These are phyloP conservation scores for Didymella pomorum DNA, from an alignment of 2,329 filamentous ascomycete genomes.

Conservation along the genomic window DNA sequence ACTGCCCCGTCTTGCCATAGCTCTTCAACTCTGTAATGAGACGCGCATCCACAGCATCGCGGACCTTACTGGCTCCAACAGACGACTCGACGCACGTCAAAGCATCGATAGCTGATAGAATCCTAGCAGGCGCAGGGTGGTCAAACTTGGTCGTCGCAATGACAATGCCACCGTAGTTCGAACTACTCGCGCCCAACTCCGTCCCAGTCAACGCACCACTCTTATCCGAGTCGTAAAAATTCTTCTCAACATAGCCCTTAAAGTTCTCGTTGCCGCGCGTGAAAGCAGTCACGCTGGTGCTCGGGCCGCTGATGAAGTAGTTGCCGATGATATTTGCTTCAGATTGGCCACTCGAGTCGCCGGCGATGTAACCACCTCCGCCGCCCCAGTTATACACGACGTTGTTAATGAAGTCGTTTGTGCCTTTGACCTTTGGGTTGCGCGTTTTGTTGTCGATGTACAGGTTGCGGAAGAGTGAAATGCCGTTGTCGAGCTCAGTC, in stretches of 20 bases:
- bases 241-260: conserved; percentile 61
- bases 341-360: conserved; percentile 58
- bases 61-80: conserved; percentile 55
- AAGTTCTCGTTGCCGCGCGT: conserved; percentile 65
- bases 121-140: conserved; percentile 55
- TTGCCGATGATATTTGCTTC: conserved; percentile 64
- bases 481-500: conserved; percentile 55
- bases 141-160: conserved; percentile 52
- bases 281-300: conserved; percentile 60
- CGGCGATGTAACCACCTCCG: conserved; percentile 64
- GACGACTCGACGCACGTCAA: conserved; percentile 52
- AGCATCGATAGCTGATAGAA: conserved; percentile 53
- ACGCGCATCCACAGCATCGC: conserved; percentile 56
- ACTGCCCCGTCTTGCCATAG: conserved; percentile 55
- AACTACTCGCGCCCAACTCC: conserved; percentile 53
- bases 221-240: conserved; percentile 61
- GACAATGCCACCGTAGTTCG: conserved; percentile 59
- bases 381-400: conserved; percentile 65
- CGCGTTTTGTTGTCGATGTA: conserved; percentile 67
- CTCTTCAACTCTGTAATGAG: conserved; percentile 57
- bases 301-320: conserved; percentile 65
- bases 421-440: conserved; percentile 65
- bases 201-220: conserved; percentile 61
- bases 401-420: conserved; percentile 62
- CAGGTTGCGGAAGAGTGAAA: conserved; percentile 63